Base-by-base conservation (phyloP, 202 grass and related monocot genomes). In the Thinopyrum obtusiflorum region DNA sequence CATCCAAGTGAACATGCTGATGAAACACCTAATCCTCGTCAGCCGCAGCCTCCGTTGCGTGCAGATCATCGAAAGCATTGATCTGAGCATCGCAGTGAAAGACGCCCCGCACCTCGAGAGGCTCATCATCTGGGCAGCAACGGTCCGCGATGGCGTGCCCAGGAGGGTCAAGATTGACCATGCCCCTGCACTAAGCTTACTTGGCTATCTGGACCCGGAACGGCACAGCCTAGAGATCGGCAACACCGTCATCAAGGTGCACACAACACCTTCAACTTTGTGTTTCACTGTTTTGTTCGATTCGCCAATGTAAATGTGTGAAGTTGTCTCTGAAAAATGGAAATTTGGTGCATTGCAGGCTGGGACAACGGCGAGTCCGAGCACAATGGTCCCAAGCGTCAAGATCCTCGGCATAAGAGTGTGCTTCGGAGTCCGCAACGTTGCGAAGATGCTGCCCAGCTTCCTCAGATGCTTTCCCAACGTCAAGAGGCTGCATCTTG, bases 181-280 rank as follows among this genome's bases (percentile, higher is more conserved):
- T 81, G 88, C 83, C 36, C 70, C 46, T 35, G 85, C 80, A 14
- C 83, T 89, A 14, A 76, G 73, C 61, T 32, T 86, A 1, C 25
- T 86, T 65, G 83, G 88, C 15, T 86, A 85, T 61, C 71, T 89
- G 55, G 80, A 79, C 35, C 71, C 76, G 57, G 40, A 46, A 57
- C 18, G 63, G 2, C 57, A 55, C 59, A 40, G 69, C 29, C 31
- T 85, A 18, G 26, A 53, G 40, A 63, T 86, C 46, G 68, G 83
- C 82, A 73, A 77, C 44, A 89, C 77, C 23, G 46, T 74, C 69
- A 77, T 65, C 78, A 81, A 86, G 77, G 72, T 68, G 27, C 10
- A 57, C 3, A 39, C 6, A 53, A 53, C 17, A 18, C 15, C n/a
- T 55, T 57, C 25, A 75, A 75, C 9, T 76, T 76, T 76, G 18